phyloP scores from a whole-genome alignment of 2,329 filamentous ascomycete species.

The Mariannaea sp. region DNA sequence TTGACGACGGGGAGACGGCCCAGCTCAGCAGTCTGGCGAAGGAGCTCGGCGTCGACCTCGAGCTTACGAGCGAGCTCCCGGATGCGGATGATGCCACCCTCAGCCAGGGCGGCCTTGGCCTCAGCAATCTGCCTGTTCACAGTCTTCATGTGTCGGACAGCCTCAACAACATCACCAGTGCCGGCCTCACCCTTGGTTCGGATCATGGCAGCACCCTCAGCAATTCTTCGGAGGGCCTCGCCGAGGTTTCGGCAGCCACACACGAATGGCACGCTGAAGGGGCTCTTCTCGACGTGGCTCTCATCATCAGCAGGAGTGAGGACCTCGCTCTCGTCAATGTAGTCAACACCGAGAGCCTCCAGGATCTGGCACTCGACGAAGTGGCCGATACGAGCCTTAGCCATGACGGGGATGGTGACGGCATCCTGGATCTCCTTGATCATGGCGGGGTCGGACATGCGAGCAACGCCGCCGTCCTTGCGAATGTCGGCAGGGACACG shows the following conservation, averaged over 20 bases:
- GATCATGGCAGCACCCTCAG: conserved; percentile 97
- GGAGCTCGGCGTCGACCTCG: conserved; percentile 74
- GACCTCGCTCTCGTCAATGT: conserved; percentile 98
- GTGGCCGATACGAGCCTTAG: conserved; percentile 96
- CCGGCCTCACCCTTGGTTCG: conserved; percentile 98
- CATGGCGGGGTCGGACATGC: conserved; percentile 94
- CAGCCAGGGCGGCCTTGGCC: conserved; percentile 74
- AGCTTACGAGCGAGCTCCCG: conserved; percentile 81
- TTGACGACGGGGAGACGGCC: conserved; percentile 93
- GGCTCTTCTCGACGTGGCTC: conserved; percentile 89
- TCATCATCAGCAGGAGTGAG: conserved; percentile 90
- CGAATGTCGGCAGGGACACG: conserved; percentile 96
- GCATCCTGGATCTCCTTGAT: conserved; percentile 94
- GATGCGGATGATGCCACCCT: conserved; percentile 57
- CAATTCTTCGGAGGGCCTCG: conserved; percentile 88
- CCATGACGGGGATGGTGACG: conserved; percentile 98
- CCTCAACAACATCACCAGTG: conserved; percentile 95
- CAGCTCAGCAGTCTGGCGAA: conserved; percentile 85
- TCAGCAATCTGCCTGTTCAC: conserved; percentile 81
- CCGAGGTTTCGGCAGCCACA: conserved; percentile 95
- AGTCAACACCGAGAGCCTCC: conserved; percentile 92
- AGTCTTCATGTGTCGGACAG: conserved; percentile 92
- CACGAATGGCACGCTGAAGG: conserved; percentile 86
- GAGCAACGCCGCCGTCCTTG: conserved; percentile 86
- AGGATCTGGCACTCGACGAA: conserved; percentile 99